Evolutionary conservation across 2,329 filamentous ascomycete genomes (phyloP), one percentile per base, ranked within the genome.

Genomic region (Aureobasidium subglaciale): DNA sequence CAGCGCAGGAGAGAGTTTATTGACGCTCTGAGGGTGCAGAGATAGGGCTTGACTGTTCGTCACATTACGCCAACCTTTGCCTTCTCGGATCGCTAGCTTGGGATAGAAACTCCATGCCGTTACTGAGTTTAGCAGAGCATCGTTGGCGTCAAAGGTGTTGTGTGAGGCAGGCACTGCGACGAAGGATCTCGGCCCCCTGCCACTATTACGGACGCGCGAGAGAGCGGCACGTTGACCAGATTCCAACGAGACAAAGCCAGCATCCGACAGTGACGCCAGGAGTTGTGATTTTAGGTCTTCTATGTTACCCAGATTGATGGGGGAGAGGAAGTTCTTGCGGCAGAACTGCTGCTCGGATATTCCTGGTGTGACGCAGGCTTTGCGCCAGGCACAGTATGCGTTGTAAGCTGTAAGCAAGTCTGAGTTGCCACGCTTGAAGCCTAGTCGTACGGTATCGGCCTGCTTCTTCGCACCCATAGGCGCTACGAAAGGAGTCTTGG

Each of bases 21-120:
- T 97, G 61, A 99, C 88, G 1, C 90, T 95, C 0, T 86, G 88
- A 1, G 90, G 88, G 62, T 95, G 90, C 18, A 99, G 75, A 56
- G 84, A 90, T 63, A 99, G 90, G 41, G 82, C 81, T 70, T 97
- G 92, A 68, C 95, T 96, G 73, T 96, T 97, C 52, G 88, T 84
- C 58, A 96, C 84, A 62, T 96, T 97, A 55, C 91, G 85, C 78
- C 91, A 87, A 11, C 88, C 90, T 73, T 90, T 95, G 48, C 83
- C 84, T 64, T 97, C 91, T 56, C 87, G 83, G 24, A 87, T 82
- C 3, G 97, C 79, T 15, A 99, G 80, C 65, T 96, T 96, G 1
- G 93, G 93, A 65, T 99, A 97, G 74, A 99, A 96, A 52, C 89
- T 91, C 82, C 89, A 95, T 0, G 90, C 88, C 62, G 96, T 87